phyloP scores from a whole-genome alignment of 345 rosid species.

The Gossypium herbaceum region DNA sequence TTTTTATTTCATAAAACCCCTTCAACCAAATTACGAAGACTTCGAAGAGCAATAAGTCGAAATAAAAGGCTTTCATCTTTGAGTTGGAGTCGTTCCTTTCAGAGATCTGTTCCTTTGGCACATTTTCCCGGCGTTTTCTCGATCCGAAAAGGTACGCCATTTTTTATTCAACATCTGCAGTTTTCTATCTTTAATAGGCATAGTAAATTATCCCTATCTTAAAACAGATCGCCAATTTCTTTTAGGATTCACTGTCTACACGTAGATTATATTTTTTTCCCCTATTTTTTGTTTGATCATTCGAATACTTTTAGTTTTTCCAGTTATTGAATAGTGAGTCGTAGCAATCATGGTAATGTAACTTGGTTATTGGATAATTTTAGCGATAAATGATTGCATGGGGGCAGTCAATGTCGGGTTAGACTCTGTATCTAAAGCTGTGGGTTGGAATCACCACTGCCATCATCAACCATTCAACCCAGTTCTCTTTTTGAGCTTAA shows the following conservation, averaged over 20 bases:
- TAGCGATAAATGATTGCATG: too few relatives aligned
- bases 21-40: too few relatives aligned
- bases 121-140: background rate
- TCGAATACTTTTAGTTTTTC: background rate
- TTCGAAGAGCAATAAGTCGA: background rate
- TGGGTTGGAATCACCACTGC: conserved; percentile 35
- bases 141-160: conserved; percentile 7
- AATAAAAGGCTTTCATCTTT: background rate
- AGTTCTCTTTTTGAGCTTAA: background rate
- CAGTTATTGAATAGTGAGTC: too few relatives aligned
- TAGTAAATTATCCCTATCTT: background rate
- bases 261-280: background rate
- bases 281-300: background rate
- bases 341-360: background rate
- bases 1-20: background rate
- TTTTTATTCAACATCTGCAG: background rate
- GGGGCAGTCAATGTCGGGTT: too few relatives aligned
- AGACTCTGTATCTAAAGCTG: too few relatives aligned
- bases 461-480: conserved; percentile 32
- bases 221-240: background rate
- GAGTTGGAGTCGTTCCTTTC: background rate
- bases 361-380: too few relatives aligned
- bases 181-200: background rate
- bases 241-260: background rate
- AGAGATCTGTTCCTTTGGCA: background rate